Base-by-base conservation (phyloP, 2,329 filamentous ascomycete species). In the Verticillium longisporum region DNA sequence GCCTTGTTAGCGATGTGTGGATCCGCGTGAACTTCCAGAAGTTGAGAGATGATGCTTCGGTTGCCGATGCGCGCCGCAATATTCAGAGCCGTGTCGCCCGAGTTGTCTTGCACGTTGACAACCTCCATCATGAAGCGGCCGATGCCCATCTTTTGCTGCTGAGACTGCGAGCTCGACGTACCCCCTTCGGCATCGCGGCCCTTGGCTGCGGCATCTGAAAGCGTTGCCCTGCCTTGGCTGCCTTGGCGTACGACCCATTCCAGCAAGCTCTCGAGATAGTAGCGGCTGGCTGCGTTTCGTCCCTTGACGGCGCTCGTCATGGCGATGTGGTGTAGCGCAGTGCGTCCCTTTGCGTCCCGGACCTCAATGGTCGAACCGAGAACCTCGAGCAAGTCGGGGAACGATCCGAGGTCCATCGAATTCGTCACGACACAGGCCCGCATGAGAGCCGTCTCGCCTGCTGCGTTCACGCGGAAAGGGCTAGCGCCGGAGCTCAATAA, bases 91-190 rank as follows among this genome's bases (percentile, higher is more conserved):
- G 95, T 99, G 70, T 99, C 96, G 0, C 95, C 95, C 37, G 90
- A 90, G 69, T 93, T 92, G 74, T 99, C 95, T 68, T 94, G 90
- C 0, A 93, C 89, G 69, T 99, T 98, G 63, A 99, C 94, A 73
- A 99, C 96, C 71, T 98, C 93, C 57, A 90, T 91, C 85, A 99
- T 96, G 76, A 99, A 99, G 41, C 92, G 88, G 34, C 91, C 93
- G 59, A 99, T 83, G 31, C 90, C 91, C 75, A 98, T 96, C 64
- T 84, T 91, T 60, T 85, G 89, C 13, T 64, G 74, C 10, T 64
- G 67, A 1, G 66, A 68, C 45, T 78, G 77, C 11, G 78, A 78
- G 64, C 74, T 78, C 65, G 67, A 77, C 5, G 73, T 71, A 55
- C 72, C 67, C 56, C 66, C 66, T 41, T 65, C 26, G 61, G 66